A percentile compares a stretch with the other conserved stretches of the same genome.
These are phyloP conservation scores for Didymella exigua DNA, from an alignment of 2,329 filamentous ascomycete species.

Conservation along the genomic window DNA sequence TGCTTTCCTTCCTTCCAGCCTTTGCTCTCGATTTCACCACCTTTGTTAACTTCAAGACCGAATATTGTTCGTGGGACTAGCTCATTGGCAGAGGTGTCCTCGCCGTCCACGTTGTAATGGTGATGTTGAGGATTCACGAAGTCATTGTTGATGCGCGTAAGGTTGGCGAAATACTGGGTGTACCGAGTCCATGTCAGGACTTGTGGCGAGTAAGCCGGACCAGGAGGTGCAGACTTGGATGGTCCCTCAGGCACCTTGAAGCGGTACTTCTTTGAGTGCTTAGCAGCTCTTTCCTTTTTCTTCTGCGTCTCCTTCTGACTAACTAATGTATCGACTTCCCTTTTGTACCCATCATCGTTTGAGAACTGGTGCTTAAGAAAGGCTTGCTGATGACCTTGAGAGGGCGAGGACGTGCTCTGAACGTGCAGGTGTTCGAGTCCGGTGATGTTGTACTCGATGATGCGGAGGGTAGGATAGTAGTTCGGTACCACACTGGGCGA, in stretches of 20 bases:
- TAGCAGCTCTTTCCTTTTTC: slow-evolving; percentile 34
- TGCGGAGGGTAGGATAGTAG: slow-evolving; percentile 85
- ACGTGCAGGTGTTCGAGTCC: slow-evolving; percentile 65
- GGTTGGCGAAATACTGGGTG: slow-evolving; percentile 90
- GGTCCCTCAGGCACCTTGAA: slow-evolving; percentile 70
- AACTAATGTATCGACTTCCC: slow-evolving; percentile 54
- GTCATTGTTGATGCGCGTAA: slow-evolving; percentile 87
- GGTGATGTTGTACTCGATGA: slow-evolving; percentile 92
- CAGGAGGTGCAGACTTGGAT: slow-evolving; percentile 73
- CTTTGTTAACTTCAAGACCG: slow-evolving; percentile 34
- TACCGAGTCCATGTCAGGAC: slow-evolving; percentile 78
- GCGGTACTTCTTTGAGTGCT: slow-evolving; percentile 49
- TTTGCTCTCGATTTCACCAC: slow-evolving; percentile 33
- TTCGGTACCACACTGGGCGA: slow-evolving; percentile 90
- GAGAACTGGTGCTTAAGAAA: slow-evolving; percentile 14
- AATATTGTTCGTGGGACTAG: slow-evolving; percentile 28
- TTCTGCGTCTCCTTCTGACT: slow-evolving; percentile 57
- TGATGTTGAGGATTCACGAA: slow-evolving; percentile 44
- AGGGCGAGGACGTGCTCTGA: slow-evolving; percentile 5
- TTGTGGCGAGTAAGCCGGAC: slow-evolving; percentile 89
- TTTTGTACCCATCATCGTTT: slow-evolving; percentile 43
- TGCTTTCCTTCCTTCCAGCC: slow-evolving; percentile 71
- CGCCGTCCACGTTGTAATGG: background rate
- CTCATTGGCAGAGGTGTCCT: slow-evolving; percentile 11
- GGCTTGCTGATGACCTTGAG: slow-evolving; percentile 10